phyloP scores from a whole-genome alignment of 2,329 filamentous ascomycete genomes.

The Colletotrichum somersetense region DNA sequence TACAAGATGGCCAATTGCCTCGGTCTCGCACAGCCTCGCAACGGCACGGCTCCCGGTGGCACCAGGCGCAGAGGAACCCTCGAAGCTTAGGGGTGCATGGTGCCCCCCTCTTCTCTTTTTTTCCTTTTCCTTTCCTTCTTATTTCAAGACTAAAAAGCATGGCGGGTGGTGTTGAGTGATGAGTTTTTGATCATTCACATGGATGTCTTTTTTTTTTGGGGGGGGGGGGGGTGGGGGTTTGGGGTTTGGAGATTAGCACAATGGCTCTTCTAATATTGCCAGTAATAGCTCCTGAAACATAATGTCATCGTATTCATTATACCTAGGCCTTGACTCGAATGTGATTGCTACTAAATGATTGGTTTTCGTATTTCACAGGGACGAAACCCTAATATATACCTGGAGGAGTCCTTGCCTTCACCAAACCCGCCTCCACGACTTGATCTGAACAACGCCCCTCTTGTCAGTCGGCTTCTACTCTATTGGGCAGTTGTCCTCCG shows the following conservation, averaged over 20 bases:
- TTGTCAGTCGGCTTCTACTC: not conserved
- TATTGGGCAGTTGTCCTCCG: not conserved
- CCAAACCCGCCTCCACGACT: not conserved
- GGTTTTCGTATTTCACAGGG: not conserved
- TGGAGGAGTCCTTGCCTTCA: not conserved
- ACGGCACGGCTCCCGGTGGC: slow-evolving; percentile 23
- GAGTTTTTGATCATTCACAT: not conserved
- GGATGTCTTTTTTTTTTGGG: not conserved
- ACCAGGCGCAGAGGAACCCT: slow-evolving; percentile 6
- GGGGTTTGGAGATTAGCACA: not conserved
- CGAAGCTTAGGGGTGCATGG: slow-evolving; percentile 1
- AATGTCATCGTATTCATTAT: not conserved
- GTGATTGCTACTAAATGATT: not conserved
- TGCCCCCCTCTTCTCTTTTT: too few relatives aligned
- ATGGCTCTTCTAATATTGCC: not conserved
- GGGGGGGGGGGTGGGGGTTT: too few relatives aligned
- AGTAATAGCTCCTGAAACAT: slow-evolving; percentile 8
- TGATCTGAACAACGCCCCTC: not conserved
- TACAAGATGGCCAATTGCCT: slow-evolving; percentile 79
- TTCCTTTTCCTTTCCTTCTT: not conserved
- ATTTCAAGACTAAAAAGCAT: slow-evolving; percentile 13
- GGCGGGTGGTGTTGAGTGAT: slow-evolving; percentile 15
- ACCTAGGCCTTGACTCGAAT: too few relatives aligned
- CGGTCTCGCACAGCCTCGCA: slow-evolving; percentile 59
- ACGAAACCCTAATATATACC: not conserved